phyloP scores from a whole-genome alignment of 768 basidiomycete species.

The Termitomyces bulborhizus region DNA sequence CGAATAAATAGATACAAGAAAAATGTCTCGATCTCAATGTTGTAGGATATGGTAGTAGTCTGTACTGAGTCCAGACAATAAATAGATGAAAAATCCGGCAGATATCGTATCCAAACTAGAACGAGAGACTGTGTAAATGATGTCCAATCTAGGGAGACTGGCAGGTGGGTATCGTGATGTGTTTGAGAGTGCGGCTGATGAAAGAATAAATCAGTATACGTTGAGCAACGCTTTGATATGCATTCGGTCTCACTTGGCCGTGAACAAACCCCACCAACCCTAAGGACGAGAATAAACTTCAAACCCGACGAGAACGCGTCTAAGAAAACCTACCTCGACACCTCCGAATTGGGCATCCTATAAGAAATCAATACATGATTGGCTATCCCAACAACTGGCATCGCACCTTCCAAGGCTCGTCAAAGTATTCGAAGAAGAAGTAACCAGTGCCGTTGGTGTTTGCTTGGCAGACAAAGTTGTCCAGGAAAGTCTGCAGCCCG shows the following conservation, averaged over 20 bases:
- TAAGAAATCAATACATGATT: constrained; percentile 3
- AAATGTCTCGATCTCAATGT: background rate
- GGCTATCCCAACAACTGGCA: background rate
- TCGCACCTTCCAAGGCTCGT: constrained; percentile 77
- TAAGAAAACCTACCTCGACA: constrained; percentile 40
- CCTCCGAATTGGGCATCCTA: constrained; percentile 67
- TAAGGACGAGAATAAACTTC: constrained; percentile 8
- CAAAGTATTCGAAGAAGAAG: constrained; percentile 84
- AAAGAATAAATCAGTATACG: background rate
- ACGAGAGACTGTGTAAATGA: background rate
- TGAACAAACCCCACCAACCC: constrained; percentile 46
- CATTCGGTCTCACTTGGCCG: constrained; percentile 27
- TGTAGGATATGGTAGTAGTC: background rate
- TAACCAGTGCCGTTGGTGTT: constrained; percentile 78
- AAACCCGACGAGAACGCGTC: background rate
- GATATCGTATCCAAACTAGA: background rate
- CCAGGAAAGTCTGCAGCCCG: constrained; percentile 67
- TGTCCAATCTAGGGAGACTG: constrained; percentile 23
- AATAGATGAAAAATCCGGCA: background rate
- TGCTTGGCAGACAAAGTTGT: constrained; percentile 84
- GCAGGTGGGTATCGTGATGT: constrained; percentile 63
- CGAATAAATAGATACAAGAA: background rate
- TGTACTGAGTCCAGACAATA: background rate
- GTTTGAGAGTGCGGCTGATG: constrained; percentile 63
- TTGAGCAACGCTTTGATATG: background rate